A percentile compares a stretch with the other conserved stretches of the same genome.
Conservation (phyloP, 176 grass and related monocot genomes). For the Luzula sylvatica region DNA sequence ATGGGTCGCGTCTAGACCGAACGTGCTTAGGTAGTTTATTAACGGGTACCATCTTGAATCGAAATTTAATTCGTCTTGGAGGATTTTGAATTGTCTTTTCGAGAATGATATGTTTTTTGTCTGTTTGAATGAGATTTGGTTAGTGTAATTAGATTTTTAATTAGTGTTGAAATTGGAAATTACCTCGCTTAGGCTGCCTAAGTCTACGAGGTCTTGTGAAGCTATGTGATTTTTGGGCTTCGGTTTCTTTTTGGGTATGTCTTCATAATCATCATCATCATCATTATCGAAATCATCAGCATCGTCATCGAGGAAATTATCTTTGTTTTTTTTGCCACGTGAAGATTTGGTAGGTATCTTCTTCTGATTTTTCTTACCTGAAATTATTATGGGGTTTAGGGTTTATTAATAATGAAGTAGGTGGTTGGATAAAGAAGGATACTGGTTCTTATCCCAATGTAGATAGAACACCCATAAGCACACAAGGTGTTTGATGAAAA, state of each 20-base stretch:
- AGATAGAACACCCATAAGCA: neutral
- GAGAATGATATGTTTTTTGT: constrained; percentile 63
- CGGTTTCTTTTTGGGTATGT: constrained; percentile 6
- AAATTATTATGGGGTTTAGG: neutral
- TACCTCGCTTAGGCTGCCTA: constrained; percentile 53
- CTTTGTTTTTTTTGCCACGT: constrained; percentile 16
- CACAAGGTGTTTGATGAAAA: neutral
- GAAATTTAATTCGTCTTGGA: constrained; percentile 75
- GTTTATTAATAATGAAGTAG: too few species aligned
- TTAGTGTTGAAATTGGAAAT: constrained; percentile 13
- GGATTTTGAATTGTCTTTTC: constrained; percentile 47
- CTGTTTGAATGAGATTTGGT: constrained; percentile 23
- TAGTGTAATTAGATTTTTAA: neutral
- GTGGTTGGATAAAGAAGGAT: neutral
- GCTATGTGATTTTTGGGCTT: constrained; percentile 19
- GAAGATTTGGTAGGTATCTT: constrained; percentile 32
- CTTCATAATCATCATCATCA: neutral
- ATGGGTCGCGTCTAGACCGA: constrained; percentile 78
- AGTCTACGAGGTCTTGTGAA: constrained; percentile 25
- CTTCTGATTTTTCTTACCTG: constrained; percentile 33
- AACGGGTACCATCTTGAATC: constrained; percentile 83
- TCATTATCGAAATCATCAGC: neutral
- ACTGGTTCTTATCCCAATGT: neutral
- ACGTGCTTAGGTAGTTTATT: constrained; percentile 85
- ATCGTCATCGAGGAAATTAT: constrained; percentile 7